phyloP scores from a whole-genome alignment of 352 stramenopile species.

The Nothophytophthora sp. region DNA sequence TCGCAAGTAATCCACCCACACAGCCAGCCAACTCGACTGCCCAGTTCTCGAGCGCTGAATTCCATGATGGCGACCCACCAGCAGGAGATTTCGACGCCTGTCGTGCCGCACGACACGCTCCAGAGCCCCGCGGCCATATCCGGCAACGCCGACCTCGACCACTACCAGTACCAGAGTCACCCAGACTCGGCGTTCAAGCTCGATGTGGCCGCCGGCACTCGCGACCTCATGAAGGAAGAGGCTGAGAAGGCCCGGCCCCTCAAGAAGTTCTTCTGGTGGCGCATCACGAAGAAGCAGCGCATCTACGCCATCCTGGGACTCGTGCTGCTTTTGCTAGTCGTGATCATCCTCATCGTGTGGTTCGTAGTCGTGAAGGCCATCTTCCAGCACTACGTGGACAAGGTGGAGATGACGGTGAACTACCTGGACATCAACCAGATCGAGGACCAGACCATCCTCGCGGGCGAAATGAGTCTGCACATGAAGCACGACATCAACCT shows the following conservation, averaged over 20 bases:
- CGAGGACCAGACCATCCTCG: conserved; percentile 35
- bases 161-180: conserved; percentile 30
- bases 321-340: conserved; percentile 33
- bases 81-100: conserved; percentile 26
- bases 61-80: conserved; percentile 19
- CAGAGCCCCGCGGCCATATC: conserved; percentile 23
- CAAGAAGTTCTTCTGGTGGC: conserved; percentile 59
- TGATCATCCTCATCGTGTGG: conserved; percentile 55
- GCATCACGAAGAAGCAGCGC: conserved; percentile 54
- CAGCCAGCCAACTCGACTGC: too few species aligned
- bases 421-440: conserved; percentile 69
- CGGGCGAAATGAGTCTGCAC: conserved; percentile 52
- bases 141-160: conserved; percentile 22
- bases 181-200: conserved; percentile 34
- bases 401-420: conserved; percentile 63
- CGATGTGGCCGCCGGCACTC: conserved; percentile 18
- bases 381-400: conserved; percentile 62
- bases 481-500: conserved; percentile 46
- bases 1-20: too few species aligned
- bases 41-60: neutral
- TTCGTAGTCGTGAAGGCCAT: conserved; percentile 59
- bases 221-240: conserved; percentile 27
- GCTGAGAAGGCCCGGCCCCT: conserved; percentile 20
- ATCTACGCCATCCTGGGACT: conserved; percentile 45
- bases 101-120: conserved; percentile 16